Percentiles rank a stretch among this genome's conserved stretches.
Evolutionary conservation across 2,329 filamentous ascomycete species (phyloP).

Genomic region (Phyllosticta paracitricarpa): DNA sequence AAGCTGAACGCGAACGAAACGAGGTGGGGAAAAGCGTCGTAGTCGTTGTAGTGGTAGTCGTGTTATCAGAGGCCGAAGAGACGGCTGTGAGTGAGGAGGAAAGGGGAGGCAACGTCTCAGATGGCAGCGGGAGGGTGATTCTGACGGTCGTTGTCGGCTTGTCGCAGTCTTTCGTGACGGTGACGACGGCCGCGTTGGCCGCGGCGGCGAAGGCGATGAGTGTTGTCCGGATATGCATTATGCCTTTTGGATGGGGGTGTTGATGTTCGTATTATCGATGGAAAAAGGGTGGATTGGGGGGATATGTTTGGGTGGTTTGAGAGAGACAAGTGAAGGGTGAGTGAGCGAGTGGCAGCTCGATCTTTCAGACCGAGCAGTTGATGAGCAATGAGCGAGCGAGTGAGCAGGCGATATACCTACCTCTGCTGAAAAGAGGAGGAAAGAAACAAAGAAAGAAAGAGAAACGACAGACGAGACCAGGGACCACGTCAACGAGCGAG

Average conservation of each 20-base stretch:
- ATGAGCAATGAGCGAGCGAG: neutral
- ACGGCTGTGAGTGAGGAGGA: neutral
- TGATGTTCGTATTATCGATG: neutral
- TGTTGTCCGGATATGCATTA: neutral
- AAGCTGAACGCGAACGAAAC: neutral
- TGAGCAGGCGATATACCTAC: neutral
- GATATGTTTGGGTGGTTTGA: no score
- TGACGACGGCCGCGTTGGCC: neutral
- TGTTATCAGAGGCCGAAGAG: neutral
- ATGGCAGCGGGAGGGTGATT: neutral
- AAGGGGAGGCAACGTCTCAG: neutral
- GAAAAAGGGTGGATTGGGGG: no score
- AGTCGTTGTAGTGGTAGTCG: neutral
- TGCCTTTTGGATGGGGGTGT: neutral
- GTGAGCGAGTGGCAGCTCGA: neutral
- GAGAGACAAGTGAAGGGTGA: neutral
- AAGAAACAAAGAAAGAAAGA: no score
- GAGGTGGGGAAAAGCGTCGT: neutral
- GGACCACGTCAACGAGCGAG: no score
- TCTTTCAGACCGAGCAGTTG: neutral
- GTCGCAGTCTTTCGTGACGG: neutral
- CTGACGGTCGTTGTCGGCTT: neutral
- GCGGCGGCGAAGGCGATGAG: neutral
- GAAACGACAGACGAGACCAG: no score
- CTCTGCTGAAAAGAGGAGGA: no score